Evolutionary conservation across 768 basidiomycete species (phyloP), one percentile per base, ranked within the genome.

Genomic region (Lactifluus volemus): DNA sequence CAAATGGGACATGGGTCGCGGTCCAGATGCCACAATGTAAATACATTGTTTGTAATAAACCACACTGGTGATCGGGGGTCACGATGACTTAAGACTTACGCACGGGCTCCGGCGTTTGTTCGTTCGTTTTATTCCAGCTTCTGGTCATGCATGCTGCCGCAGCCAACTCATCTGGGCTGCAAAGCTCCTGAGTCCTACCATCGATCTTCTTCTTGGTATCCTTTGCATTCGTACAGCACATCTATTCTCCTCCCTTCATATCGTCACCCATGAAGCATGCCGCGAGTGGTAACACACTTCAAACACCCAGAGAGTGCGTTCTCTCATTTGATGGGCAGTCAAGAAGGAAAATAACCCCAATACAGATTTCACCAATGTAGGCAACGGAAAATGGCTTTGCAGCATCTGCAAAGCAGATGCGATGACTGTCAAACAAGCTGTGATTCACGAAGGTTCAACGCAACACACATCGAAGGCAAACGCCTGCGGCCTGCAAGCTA

Each of bases 351-450:
- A 5, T 49, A n/a, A 58, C 30, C 5, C 9, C n/a, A 29, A 10
- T 4, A n/a, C 52, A 72, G 70, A 71, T 60, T 72, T 71, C 38
- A 58, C 57, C 25, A 48, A 59, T 36, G 45, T 60, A 6, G 67
- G 68, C 34, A 62, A 64, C 32, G 63, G 64, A 39, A 68, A 68
- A 60, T 75, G 73, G 70, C 65, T 68, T 44, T 77, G 73, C 63
- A 71, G 69, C 47, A 53, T 69, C n/a, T 75, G 75, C 66, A 68
- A 63, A 38, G 55, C 64, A 3, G 66, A 69, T 19, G 68, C 69
- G 5, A 67, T 70, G 59, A 70, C 64, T 32, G 21, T 68, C 51
- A 65, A 70, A 51, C 69, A 68, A 2, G 76, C 74, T 7, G 36
- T 72, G 49, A 61, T 67, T 15, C 75, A 78, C 53, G 74, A 75